These are phyloP conservation scores for Entamoeba moshkovskii DNA, from an alignment of 208 protist genomes.

Conservation along the genomic window DNA sequence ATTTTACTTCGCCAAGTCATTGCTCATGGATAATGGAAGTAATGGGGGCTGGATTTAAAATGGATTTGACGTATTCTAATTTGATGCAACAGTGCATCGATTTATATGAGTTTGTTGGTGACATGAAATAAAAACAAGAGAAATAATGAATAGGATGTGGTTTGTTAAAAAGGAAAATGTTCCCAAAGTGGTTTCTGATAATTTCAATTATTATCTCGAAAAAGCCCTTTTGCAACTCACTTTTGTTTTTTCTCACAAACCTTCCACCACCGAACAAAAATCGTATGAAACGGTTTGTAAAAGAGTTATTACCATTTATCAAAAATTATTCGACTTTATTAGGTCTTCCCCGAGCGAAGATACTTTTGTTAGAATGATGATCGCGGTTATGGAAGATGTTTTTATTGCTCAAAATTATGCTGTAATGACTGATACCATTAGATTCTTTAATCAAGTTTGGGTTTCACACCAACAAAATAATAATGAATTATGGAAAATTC, in stretches of 20 bases:
- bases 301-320: background rate
- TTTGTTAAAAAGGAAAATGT: background rate
- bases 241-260: background rate
- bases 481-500: background rate
- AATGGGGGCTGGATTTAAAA: background rate
- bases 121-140: too few species aligned
- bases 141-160: background rate
- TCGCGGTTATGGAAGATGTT: background rate
- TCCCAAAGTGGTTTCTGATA: background rate
- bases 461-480: background rate
- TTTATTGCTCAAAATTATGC: background rate
- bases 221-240: background rate
- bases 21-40: background rate
- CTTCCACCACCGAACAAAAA: background rate
- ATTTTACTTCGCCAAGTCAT: background rate
- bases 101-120: background rate
- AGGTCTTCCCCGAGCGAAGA: background rate
- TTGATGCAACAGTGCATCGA: background rate
- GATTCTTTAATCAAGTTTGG: background rate
- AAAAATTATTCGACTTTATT: background rate
- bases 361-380: background rate
- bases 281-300: background rate
- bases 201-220: background rate
- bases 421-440: background rate
- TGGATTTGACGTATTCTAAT: background rate